Evolutionary conservation across 2,329 filamentous ascomycete genomes (phyloP).

Genomic region (Graphium sp.): DNA sequence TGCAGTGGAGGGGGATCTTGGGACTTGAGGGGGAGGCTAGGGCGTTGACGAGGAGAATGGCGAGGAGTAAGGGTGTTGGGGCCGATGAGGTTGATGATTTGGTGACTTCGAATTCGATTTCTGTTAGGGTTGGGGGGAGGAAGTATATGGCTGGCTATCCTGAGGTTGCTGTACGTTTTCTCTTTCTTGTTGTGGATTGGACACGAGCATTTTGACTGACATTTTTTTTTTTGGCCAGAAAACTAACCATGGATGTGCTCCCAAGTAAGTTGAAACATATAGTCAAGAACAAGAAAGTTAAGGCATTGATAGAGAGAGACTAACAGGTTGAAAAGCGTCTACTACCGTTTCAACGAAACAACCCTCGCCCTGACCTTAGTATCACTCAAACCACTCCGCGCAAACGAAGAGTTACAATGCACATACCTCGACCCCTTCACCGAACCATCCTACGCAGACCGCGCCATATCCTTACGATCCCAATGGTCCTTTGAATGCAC

Average conservation of each 20-base stretch:
- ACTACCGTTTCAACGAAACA: slow-evolving; percentile 5
- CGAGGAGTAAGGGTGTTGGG: too few species aligned
- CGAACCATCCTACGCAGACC: slow-evolving; percentile 1
- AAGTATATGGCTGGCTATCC: slow-evolving; percentile 1
- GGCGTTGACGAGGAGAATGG: slow-evolving; percentile 1
- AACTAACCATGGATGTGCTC: slow-evolving; percentile 4
- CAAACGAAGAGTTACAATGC: slow-evolving; percentile 4
- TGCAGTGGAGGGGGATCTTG: slow-evolving; percentile 4
- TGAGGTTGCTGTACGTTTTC: slow-evolving; percentile 2
- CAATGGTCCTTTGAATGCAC: slow-evolving; percentile 5
- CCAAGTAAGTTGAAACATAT: slow-evolving; percentile 6
- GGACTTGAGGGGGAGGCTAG: slow-evolving; percentile 2
- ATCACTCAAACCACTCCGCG: slow-evolving; percentile 2
- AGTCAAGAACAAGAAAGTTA: too few species aligned
- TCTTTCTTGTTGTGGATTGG: not conserved
- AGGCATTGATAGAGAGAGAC: too few species aligned
- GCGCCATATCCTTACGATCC: not conserved
- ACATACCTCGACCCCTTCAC: slow-evolving; percentile 3
- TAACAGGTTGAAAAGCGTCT: too few species aligned
- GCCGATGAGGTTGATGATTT: slow-evolving; percentile 4
- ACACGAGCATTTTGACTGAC: not conserved
- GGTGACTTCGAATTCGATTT: slow-evolving; percentile 3
- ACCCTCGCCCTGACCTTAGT: slow-evolving; percentile 3
- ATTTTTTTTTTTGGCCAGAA: slow-evolving; percentile 1
- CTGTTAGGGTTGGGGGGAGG: not conserved